Percentiles rank a stretch among this genome's conserved stretches.
Conservation (phyloP, 345 rosid species). For the Brassica juncea region DNA sequence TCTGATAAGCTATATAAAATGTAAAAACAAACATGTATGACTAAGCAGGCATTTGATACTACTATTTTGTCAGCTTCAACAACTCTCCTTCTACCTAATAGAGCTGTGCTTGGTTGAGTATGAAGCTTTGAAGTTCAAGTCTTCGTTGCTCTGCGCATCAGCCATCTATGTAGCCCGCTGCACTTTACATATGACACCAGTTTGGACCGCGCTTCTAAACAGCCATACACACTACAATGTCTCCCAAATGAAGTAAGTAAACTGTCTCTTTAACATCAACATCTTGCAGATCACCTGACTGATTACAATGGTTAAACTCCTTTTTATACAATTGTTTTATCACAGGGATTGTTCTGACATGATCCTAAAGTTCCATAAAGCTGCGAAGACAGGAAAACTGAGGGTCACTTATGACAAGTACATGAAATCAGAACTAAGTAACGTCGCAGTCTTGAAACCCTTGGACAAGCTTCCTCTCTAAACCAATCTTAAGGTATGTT, state of each 20-base stretch:
- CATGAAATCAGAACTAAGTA: slow-evolving; percentile 47
- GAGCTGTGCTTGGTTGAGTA: slow-evolving; percentile 84
- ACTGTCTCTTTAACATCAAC: slow-evolving; percentile 6
- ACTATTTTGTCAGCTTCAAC: slow-evolving; percentile 60
- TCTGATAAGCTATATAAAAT: background rate
- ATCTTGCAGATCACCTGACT: slow-evolving; percentile 3
- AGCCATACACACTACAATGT: slow-evolving; percentile 64
- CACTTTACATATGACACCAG: slow-evolving; percentile 64
- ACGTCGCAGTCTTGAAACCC: slow-evolving; percentile 67
- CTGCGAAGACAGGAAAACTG: slow-evolving; percentile 58
- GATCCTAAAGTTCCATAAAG: slow-evolving; percentile 72
- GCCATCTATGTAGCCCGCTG: slow-evolving; percentile 79
- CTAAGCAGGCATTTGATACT: slow-evolving; percentile 2
- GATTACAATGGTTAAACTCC: background rate
- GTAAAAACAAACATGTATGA: slow-evolving; percentile 5
- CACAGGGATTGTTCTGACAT: slow-evolving; percentile 81
- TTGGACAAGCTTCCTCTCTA: slow-evolving; percentile 47
- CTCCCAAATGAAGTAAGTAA: slow-evolving; percentile 63
- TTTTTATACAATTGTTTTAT: slow-evolving; percentile 4
- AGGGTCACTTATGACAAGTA: slow-evolving; percentile 81
- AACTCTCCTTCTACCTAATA: slow-evolving; percentile 78
- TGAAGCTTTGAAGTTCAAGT: slow-evolving; percentile 74
- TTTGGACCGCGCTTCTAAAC: slow-evolving; percentile 73
- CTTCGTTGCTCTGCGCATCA: slow-evolving; percentile 88
- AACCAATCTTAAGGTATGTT: slow-evolving; percentile 10